Conservation (phyloP, 768 basidiomycete genomes). For the Lactarius sp. region DNA sequence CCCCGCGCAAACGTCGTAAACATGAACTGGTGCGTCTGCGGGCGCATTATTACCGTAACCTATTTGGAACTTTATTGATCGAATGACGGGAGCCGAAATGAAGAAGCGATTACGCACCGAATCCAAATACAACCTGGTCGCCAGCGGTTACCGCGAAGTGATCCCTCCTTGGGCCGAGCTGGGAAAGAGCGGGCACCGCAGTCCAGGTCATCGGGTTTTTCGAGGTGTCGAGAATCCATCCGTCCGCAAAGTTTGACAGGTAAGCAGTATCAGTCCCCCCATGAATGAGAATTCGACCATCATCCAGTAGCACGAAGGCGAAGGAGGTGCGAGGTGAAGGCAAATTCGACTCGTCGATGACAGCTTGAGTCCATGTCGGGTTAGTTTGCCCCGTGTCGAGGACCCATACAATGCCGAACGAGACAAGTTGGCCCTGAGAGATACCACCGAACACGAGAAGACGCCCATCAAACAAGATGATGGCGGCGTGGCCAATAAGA, state of each 20-base stretch:
- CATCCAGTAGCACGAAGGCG: conserved; percentile 46
- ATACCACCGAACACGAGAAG: conserved; percentile 76
- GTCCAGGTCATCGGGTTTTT: conserved; percentile 59
- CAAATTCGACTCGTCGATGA: conserved; percentile 37
- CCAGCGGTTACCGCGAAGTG: conserved; percentile 66
- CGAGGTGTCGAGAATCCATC: conserved; percentile 62
- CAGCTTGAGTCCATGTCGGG: conserved; percentile 47
- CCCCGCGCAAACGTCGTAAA: conserved; percentile 44
- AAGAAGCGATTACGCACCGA: conserved; percentile 48
- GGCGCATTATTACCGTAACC: conserved; percentile 49
- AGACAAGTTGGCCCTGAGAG: conserved; percentile 42
- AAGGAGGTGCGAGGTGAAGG: conserved; percentile 63
- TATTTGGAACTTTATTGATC: conserved; percentile 26
- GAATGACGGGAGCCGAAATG: neutral
- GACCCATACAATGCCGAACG: conserved; percentile 57
- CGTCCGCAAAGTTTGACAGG: conserved; percentile 55
- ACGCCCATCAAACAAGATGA: conserved; percentile 63
- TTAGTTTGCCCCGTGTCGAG: conserved; percentile 51
- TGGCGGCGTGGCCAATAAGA: conserved; percentile 65
- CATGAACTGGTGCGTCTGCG: conserved; percentile 47
- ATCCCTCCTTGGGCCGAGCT: conserved; percentile 62
- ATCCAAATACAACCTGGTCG: conserved; percentile 65
- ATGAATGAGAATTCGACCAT: conserved; percentile 62
- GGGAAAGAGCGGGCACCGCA: conserved; percentile 43
- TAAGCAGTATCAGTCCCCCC: conserved; percentile 62